phyloP scores from a whole-genome alignment of 306 rosid genomes.

The Dryas alaskensis region DNA sequence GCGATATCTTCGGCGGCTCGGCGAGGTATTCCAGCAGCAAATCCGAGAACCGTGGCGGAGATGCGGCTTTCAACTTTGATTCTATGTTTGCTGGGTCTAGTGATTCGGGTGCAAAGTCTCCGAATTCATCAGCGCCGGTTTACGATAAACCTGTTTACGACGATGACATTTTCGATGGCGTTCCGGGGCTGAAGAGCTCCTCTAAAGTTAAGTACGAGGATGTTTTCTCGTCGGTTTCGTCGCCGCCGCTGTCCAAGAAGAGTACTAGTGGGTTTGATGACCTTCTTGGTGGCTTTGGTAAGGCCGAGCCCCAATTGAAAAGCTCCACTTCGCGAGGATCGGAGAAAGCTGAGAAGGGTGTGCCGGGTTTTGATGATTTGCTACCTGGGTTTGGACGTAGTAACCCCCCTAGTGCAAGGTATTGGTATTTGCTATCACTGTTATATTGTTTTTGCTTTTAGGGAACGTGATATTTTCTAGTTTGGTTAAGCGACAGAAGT shows the following conservation, averaged over 20 bases:
- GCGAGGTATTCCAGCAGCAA: conserved; percentile 38
- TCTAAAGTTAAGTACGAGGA: conserved; percentile 50
- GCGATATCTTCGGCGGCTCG: conserved; percentile 53
- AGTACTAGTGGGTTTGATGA: conserved; percentile 65
- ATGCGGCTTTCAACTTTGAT: conserved; percentile 56
- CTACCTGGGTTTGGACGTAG: conserved; percentile 73
- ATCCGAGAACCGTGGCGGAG: conserved; percentile 42
- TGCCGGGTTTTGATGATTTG: conserved; percentile 66
- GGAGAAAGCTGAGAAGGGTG: conserved; percentile 49
- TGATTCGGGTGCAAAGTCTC: conserved; percentile 40
- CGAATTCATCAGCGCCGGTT: conserved; percentile 50
- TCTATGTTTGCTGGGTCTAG: conserved; percentile 45
- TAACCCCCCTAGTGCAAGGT: conserved; percentile 60
- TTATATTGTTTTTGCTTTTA: not conserved
- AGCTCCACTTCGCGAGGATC: conserved; percentile 38
- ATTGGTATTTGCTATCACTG: conserved; percentile 7
- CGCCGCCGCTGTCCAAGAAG: conserved; percentile 40
- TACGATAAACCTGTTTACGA: conserved; percentile 80
- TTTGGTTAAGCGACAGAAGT: not conserved
- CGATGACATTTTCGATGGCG: conserved; percentile 83
- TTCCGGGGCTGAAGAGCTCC: conserved; percentile 77
- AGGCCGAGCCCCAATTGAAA: conserved; percentile 53
- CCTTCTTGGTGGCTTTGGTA: conserved; percentile 80
- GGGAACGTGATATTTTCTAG: not conserved
- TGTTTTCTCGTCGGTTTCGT: conserved; percentile 51